These are phyloP conservation scores for Psilocybe subaeruginosa DNA, from an alignment of 768 basidiomycete genomes.

Conservation along the genomic window DNA sequence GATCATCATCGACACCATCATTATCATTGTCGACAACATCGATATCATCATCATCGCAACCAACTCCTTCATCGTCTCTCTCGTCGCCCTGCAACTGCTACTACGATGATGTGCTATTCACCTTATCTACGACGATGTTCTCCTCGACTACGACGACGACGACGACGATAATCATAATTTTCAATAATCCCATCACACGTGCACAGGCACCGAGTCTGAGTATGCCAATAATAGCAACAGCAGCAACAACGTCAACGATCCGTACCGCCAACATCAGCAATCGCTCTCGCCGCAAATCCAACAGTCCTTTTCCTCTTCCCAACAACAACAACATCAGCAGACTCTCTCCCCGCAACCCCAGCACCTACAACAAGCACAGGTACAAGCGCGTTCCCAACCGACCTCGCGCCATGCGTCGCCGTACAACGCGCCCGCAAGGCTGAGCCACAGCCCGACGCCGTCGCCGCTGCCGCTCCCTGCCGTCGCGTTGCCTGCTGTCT, in stretches of 20 bases:
- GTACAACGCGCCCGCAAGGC: not conserved
- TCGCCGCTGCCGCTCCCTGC: not conserved
- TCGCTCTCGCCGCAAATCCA: not conserved
- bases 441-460: not conserved
- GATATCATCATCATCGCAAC: not conserved
- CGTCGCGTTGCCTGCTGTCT: not conserved
- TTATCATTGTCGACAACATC: not conserved
- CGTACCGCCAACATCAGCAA: not conserved
- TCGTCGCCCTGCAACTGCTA: no score
- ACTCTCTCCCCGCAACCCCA: not conserved
- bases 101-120: no score
- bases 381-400: constrained; percentile 5
- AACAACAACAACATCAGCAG: not conserved
- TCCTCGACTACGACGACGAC: no score
- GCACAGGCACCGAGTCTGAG: not conserved
- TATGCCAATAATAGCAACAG: not conserved
- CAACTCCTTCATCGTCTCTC: no score
- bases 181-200: not conserved
- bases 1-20: not conserved
- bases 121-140: no score
- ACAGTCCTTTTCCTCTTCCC: not conserved
- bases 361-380: not conserved
- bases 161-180: not conserved
- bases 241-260: not conserved
- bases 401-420: constrained; percentile 14